A percentile compares a stretch with the other conserved stretches of the same genome.
phyloP scores from a whole-genome alignment of 305 asterid species.

The Petunia hybrid region DNA sequence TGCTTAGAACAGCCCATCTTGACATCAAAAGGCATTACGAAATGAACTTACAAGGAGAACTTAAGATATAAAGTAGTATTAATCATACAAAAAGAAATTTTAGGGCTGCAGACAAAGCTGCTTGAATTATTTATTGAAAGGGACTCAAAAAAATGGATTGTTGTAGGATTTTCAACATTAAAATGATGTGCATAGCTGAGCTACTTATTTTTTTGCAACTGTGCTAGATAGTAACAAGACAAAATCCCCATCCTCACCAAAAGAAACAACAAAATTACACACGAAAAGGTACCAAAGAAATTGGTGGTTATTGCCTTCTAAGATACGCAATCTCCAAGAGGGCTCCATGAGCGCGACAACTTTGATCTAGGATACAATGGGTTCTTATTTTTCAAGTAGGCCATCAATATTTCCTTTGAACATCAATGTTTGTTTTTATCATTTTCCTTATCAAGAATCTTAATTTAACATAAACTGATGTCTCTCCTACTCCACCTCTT shows the following conservation, averaged over 20 bases:
- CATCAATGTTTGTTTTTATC: too few relatives aligned
- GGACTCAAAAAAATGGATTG: not conserved
- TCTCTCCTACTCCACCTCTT: too few relatives aligned
- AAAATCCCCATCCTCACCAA: not conserved
- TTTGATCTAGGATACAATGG: not conserved
- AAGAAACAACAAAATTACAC: not conserved
- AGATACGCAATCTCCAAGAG: not conserved
- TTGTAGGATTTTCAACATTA: not conserved
- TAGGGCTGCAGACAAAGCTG: too few relatives aligned
- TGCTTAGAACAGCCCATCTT: not conserved
- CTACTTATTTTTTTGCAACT: conserved; percentile 13
- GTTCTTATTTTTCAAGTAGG: not conserved
- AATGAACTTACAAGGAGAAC: too few relatives aligned
- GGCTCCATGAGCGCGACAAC: not conserved
- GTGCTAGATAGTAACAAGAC: not conserved
- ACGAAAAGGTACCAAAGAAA: not conserved
- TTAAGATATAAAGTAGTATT: too few relatives aligned
- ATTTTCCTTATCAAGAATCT: too few relatives aligned
- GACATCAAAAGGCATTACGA: not conserved
- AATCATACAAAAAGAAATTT: too few relatives aligned
- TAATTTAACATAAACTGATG: too few relatives aligned
- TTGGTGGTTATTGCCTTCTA: not conserved
- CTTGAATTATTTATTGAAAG: not conserved
- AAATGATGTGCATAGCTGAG: not conserved
- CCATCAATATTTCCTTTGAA: not conserved